Base-by-base conservation (phyloP, 306 rosid genomes). In the Vigna hirtella region DNA sequence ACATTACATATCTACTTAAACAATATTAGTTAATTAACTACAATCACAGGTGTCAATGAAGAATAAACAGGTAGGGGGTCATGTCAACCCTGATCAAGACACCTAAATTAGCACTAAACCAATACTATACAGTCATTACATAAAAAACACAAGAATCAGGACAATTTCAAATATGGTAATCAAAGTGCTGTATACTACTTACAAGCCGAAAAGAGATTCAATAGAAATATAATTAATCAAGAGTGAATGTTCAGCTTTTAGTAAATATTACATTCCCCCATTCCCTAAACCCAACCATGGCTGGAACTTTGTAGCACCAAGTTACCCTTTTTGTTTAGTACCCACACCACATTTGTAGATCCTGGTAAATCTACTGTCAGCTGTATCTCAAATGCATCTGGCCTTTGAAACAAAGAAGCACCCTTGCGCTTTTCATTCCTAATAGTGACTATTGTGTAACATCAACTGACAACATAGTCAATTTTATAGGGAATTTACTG, bases 401-500 rank as follows among this genome's bases (percentile, higher is more conserved):
- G 28, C 48, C 69, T 36, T 36, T 36, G 10, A 63, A 63, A 61
- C 66, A 61, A 61, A 65, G 9, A 65, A 30, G 16, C 26, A 17
- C 70, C 50, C 17, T 65, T 65, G 9, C 40, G 34, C 30, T n/a
- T 65, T 36, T 65, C 70, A 9, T 65, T 36, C 69, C 50, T 48
- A 63, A 22, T 34, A n/a, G 1, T 9, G 15, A 63, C 69, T 34
- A 47, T 63, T 15, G 4, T 63, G 48, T 16, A n/a, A 34, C 26
- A 63, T 36, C 68, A 63, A 63, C 5, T 16, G 48, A 16, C 26
- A 63, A 34, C 20, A 32, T 16, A 3, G 34, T 20, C 7, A 62
- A 16, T 63, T 63, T 34, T 45, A 34, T 9, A 8, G 69, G 69
- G 20, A 32, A 62, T 62, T 62, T 15, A 62, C 67, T 30, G 45